Percentiles rank a stretch among this genome's conserved stretches.
Evolutionary conservation across 73 alveolate species (phyloP).

Genomic region (Uronychia binucleata): DNA sequence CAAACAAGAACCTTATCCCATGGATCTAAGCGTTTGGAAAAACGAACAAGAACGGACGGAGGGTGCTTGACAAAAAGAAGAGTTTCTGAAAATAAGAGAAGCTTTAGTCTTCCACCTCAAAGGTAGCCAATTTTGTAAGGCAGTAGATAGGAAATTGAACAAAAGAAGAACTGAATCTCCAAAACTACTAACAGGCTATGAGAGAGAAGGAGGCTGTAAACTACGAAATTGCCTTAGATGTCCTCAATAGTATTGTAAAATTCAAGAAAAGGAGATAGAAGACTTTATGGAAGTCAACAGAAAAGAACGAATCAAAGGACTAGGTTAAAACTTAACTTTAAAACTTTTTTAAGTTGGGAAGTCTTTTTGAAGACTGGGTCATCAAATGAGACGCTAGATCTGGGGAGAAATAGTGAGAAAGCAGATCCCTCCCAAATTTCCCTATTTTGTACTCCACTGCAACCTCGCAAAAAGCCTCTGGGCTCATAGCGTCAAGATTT

Average conservation of each 20-base stretch:
- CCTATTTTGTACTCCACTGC: slow-evolving; percentile 55
- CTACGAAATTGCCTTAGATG: neutral
- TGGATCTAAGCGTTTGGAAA: neutral
- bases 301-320: neutral
- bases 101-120: too few species aligned
- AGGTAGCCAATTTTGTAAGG: too few species aligned
- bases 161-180: neutral
- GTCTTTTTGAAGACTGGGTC: neutral
- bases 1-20: neutral
- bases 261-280: neutral
- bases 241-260: neutral
- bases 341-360: neutral
- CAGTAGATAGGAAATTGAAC: too few species aligned
- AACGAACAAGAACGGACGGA: too few species aligned
- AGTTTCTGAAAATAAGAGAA: too few species aligned
- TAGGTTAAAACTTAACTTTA: neutral
- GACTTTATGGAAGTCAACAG: neutral
- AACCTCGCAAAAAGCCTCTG: slow-evolving; percentile 59
- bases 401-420: slow-evolving; percentile 2
- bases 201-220: neutral
- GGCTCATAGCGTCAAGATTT: slow-evolving; percentile 62
- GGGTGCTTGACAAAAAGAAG: too few species aligned
- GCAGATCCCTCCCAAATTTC: slow-evolving; percentile 46
- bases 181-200: neutral
- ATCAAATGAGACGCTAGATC: too few species aligned